Conservation (phyloP, 169 alveolate genomes). For the Eimeria necatrix region DNA sequence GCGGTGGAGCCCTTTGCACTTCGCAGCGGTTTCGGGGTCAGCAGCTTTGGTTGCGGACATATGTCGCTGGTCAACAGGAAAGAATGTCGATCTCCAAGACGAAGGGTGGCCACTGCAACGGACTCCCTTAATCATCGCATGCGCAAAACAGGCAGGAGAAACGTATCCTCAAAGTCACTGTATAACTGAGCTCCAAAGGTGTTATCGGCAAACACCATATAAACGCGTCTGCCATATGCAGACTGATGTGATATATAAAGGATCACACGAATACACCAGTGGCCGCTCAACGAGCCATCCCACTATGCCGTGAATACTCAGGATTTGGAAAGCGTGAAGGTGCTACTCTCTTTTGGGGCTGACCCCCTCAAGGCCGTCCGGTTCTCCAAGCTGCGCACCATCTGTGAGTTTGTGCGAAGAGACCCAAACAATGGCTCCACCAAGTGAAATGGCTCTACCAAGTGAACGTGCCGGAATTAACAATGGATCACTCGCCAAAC, state of each 20-base stretch:
- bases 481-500: no score
- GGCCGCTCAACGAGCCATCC: background rate
- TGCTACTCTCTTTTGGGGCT: conserved; percentile 37
- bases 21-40: conserved; percentile 38
- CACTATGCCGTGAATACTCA: background rate
- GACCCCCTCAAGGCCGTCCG: conserved; percentile 60
- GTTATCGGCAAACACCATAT: no score
- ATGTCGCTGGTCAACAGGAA: conserved; percentile 53
- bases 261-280: background rate
- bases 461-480: no score
- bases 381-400: background rate
- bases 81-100: conserved; percentile 19
- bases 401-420: background rate
- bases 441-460: no score
- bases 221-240: background rate
- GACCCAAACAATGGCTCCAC: no score
- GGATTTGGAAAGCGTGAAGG: conserved; percentile 47
- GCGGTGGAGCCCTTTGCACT: conserved; percentile 46
- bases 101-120: conserved; percentile 21
- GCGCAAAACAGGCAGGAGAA: conserved; percentile 22
- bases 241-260: background rate
- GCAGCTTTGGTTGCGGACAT: conserved; percentile 3
- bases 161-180: background rate
- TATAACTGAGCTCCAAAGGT: no score
- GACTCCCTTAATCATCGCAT: conserved; percentile 52